Evolutionary conservation across 179 eudicot species (phyloP).

Genomic region (Silene vulgaris): DNA sequence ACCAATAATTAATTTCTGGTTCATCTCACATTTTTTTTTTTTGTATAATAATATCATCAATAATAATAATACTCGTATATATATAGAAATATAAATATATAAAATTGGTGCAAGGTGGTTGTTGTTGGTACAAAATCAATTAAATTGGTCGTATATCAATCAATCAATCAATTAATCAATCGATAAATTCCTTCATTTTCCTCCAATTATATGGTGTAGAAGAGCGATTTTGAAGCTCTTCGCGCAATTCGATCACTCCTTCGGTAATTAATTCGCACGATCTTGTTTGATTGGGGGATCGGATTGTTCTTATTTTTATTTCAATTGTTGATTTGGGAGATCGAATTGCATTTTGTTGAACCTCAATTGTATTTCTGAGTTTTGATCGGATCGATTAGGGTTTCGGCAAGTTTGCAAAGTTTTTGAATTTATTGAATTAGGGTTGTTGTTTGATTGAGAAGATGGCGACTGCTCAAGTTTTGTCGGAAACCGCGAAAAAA

Average conservation of each 20-base stretch:
- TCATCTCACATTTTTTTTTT: background rate
- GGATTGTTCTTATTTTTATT: background rate
- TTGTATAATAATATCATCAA: no score
- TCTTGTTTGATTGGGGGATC: conserved; percentile 12
- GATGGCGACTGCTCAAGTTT: conserved; percentile 67
- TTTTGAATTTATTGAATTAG: background rate
- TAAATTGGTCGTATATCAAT: no score
- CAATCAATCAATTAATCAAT: background rate
- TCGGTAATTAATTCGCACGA: conserved; percentile 2
- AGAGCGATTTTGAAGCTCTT: background rate
- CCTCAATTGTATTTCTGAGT: background rate
- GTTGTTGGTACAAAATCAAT: background rate
- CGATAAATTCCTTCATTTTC: background rate
- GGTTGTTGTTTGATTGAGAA: background rate
- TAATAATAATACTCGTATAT: no score
- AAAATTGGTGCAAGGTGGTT: no score
- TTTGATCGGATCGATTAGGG: background rate
- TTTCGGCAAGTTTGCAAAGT: background rate
- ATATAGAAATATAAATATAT: no score
- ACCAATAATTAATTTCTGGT: background rate
- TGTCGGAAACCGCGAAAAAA: conserved; percentile 39
- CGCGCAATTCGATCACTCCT: conserved; percentile 14
- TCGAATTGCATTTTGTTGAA: background rate
- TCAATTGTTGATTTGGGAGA: background rate
- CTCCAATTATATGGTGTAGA: background rate